A percentile compares a stretch with the other conserved stretches of the same genome.
Evolutionary conservation across 768 basidiomycete genomes (phyloP).

Genomic region (Leccinum longicurvipes): DNA sequence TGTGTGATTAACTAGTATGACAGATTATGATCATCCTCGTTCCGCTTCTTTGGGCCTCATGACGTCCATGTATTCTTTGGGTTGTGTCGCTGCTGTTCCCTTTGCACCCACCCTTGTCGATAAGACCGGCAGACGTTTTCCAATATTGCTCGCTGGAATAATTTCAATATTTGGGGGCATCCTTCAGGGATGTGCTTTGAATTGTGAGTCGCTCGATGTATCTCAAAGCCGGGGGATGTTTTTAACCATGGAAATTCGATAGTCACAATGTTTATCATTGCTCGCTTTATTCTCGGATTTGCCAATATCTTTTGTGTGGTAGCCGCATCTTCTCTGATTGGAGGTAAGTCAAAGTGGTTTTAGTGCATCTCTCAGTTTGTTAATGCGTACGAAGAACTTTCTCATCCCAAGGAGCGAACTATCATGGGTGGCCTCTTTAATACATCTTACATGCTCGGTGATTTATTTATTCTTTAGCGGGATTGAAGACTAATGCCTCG

Average conservation of each 20-base stretch:
- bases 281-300: not conserved
- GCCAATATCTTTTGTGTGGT: too few relatives aligned
- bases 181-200: constrained; percentile 5
- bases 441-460: too few relatives aligned
- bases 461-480: too few relatives aligned
- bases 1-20: not conserved
- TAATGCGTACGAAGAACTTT: not conserved
- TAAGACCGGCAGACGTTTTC: too few relatives aligned
- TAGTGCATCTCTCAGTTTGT: too few relatives aligned
- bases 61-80: too few relatives aligned
- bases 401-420: constrained; percentile 15
- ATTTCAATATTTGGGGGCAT: not conserved
- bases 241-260: not conserved
- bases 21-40: constrained; percentile 53
- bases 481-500: too few relatives aligned
- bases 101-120: too few relatives aligned
- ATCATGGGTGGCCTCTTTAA: not conserved
- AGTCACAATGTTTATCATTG: constrained; percentile 7
- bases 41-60: constrained; percentile 24
- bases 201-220: not conserved
- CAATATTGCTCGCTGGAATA: constrained; percentile 23
- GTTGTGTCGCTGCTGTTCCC: too few relatives aligned
- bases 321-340: too few relatives aligned
- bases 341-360: too few relatives aligned
- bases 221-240: not conserved